Evolutionary conservation across 1,139 yeast genomes (phyloP), one percentile per base, ranked within the genome.

Genomic region (Taiozyma sp.): DNA sequence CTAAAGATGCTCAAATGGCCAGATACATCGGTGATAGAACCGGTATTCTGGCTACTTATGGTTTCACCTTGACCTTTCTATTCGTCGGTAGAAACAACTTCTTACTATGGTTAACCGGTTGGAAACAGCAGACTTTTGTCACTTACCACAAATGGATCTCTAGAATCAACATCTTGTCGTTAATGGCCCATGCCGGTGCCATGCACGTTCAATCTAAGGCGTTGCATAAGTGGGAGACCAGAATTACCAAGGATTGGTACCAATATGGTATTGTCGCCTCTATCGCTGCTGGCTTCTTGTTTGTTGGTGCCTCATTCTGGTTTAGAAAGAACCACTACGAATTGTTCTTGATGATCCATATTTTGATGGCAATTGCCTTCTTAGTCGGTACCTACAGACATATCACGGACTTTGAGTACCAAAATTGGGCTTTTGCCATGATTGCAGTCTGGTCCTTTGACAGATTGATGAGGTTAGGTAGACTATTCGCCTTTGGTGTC

Each of bases 41-140:
- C 1, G 88, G 85, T 39, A 64, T 78, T 38, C 63, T 80, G 54
- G 70, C 75, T 4, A 58, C 74, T 36, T 73, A 72, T 54, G 66
- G 75, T 50, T 66, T 78, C 47, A 85, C 87, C 12, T 56, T 77
- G 14, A 62, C 79, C 43, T 70, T 80, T 48, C 67, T 83, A 47
- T 81, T 83, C 62, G 81, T 83, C 10, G 86, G 87, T 28, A 73
- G 88, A 69, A 87, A 87, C 66, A 86, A 86, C 65, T 70, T 86
- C 55, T 67, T 87, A 58, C 76, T 80, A 57, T 79, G 78, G 75
- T 47, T 83, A 43, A 81, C 89, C 3, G 87, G 89, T 45, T 84
- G 89, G 87, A 72, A 79, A 19, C 78, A 76, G 56, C 72, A 81
- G 12, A 76, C 87, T 46, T 84, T 85, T 64, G 68, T 82, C 51